Percentiles rank a stretch among this genome's conserved stretches.
phyloP scores from a whole-genome alignment of 768 basidiomycete genomes.

The Boletus reticulatus region DNA sequence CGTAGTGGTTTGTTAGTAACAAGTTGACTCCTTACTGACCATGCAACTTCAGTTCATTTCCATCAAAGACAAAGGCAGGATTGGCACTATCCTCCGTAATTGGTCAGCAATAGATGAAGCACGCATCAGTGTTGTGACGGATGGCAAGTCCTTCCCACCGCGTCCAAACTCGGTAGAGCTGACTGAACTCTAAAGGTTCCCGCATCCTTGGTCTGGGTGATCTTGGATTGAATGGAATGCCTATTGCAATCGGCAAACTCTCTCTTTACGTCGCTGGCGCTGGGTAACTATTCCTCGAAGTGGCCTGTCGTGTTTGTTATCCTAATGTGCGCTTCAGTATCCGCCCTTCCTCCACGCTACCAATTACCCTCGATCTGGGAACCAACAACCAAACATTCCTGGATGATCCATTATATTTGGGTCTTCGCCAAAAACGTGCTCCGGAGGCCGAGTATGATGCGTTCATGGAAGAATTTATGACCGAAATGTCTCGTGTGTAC shows the following conservation, averaged over 20 bases:
- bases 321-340: conserved; percentile 44
- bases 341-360: conserved; percentile 73
- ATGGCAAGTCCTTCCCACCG: conserved; percentile 48
- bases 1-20: conserved; percentile 14
- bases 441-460: conserved; percentile 63
- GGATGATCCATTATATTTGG: conserved; percentile 88
- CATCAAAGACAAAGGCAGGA: conserved; percentile 79
- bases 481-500: conserved; percentile 69
- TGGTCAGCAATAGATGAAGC: conserved; percentile 74
- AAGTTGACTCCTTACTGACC: conserved; percentile 4
- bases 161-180: background rate
- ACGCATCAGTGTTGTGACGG: conserved; percentile 91
- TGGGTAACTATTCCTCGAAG: conserved; percentile 49
- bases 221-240: conserved; percentile 82
- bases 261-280: conserved; percentile 89
- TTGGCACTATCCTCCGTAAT: conserved; percentile 63
- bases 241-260: conserved; percentile 90
- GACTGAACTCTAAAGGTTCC: conserved; percentile 47
- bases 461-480: conserved; percentile 95
- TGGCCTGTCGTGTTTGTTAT: background rate
- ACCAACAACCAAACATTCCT: conserved; percentile 81
- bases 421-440: conserved; percentile 69
- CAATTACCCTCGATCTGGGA: conserved; percentile 85
- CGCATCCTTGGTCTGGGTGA: conserved; percentile 89
- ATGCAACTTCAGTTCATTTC: conserved; percentile 59